phyloP scores from a whole-genome alignment of 2,329 filamentous ascomycete species.

The Neofusicoccum sp. region DNA sequence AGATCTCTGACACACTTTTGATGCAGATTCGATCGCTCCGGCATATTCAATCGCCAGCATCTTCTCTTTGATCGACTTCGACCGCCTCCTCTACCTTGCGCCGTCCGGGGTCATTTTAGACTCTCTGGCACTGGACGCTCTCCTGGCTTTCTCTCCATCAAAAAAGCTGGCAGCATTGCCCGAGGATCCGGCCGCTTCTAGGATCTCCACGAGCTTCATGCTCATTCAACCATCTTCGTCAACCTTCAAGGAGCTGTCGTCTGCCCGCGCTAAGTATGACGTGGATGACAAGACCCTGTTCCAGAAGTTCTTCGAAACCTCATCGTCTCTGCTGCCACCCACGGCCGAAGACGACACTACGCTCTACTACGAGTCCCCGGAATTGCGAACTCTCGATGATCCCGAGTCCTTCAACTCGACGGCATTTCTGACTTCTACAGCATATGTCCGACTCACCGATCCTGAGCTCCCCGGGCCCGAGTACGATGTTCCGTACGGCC shows the following conservation, averaged over 20 bases:
- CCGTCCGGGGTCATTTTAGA: slow-evolving; percentile 50
- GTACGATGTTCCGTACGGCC: slow-evolving; percentile 50
- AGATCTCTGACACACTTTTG: not conserved
- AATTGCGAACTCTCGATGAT: slow-evolving; percentile 28
- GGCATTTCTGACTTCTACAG: slow-evolving; percentile 44
- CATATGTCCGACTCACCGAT: slow-evolving; percentile 51
- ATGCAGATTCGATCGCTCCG: slow-evolving; percentile 28
- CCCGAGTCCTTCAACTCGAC: slow-evolving; percentile 47
- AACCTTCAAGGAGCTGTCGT: slow-evolving; percentile 35
- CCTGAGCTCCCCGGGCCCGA: slow-evolving; percentile 54
- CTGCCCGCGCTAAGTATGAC: slow-evolving; percentile 28
- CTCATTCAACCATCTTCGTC: slow-evolving; percentile 40
- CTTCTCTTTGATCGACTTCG: slow-evolving; percentile 48
- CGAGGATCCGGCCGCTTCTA: slow-evolving; percentile 33
- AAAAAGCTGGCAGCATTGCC: slow-evolving; percentile 40
- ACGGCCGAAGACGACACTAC: slow-evolving; percentile 40
- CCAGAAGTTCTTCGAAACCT: slow-evolving; percentile 33
- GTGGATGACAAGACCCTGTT: slow-evolving; percentile 37
- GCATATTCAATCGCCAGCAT: slow-evolving; percentile 50
- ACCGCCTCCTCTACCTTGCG: slow-evolving; percentile 49
- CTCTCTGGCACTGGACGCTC: slow-evolving; percentile 48
- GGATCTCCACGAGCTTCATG: slow-evolving; percentile 41
- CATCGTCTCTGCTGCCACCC: slow-evolving; percentile 35
- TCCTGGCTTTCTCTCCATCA: slow-evolving; percentile 45
- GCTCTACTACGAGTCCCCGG: slow-evolving; percentile 39